Percentiles rank a stretch among this genome's conserved stretches.
Evolutionary conservation across 495 filamentous ascomycete species (phyloP).

Genomic region (Neurospora tetrasperma): DNA sequence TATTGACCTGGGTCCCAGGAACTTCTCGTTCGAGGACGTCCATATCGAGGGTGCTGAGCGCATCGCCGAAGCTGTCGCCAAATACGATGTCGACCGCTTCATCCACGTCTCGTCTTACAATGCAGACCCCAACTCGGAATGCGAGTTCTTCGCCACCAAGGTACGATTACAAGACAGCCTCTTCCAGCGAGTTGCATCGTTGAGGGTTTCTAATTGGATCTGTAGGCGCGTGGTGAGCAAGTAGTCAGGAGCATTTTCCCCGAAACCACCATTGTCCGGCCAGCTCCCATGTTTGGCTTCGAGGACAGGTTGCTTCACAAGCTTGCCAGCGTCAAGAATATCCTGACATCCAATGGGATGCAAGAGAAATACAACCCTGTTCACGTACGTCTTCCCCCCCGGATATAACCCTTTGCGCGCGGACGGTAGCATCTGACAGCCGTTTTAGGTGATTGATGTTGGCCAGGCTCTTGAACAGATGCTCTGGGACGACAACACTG

Average conservation of each 20-base stretch:
- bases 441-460: slow-evolving; percentile 67
- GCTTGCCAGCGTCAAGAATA: slow-evolving; percentile 65
- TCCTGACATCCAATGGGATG: slow-evolving; percentile 88
- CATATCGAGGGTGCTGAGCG: slow-evolving; percentile 91
- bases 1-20: slow-evolving; percentile 40
- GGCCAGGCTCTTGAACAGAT: slow-evolving; percentile 79
- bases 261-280: slow-evolving; percentile 94
- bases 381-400: slow-evolving; percentile 49
- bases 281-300: slow-evolving; percentile 86
- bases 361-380: slow-evolving; percentile 85
- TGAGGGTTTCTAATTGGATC: slow-evolving; percentile 4
- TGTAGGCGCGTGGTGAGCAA: slow-evolving; percentile 66
- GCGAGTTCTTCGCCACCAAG: slow-evolving; percentile 86
- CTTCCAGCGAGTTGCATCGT: not conserved
- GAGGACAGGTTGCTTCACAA: slow-evolving; percentile 87
- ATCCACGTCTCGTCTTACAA: slow-evolving; percentile 96
- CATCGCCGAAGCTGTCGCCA: slow-evolving; percentile 90
- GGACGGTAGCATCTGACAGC: slow-evolving; percentile 12
- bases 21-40: slow-evolving; percentile 86
- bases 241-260: slow-evolving; percentile 86
- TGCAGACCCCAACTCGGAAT: slow-evolving; percentile 67
- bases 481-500: slow-evolving; percentile 80
- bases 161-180: slow-evolving; percentile 28
- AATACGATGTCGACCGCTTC: slow-evolving; percentile 96
- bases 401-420: not conserved